A percentile compares a stretch with the other conserved stretches of the same genome.
Evolutionary conservation across 164 flowering plant genomes (phyloP).

Genomic region (Vitis rupestris): DNA sequence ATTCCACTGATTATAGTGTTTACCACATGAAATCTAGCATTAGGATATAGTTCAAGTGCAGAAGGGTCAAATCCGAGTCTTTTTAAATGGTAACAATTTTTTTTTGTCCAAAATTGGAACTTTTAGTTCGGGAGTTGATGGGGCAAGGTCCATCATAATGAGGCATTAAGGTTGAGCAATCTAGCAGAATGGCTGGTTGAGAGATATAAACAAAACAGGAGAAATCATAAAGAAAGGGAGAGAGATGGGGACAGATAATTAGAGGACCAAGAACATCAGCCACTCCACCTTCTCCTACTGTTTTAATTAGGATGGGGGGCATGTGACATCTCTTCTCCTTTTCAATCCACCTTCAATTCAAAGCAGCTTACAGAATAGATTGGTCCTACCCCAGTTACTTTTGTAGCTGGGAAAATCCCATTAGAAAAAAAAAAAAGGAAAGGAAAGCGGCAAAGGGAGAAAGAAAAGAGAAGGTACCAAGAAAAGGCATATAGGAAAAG

Average conservation of each 20-base stretch:
- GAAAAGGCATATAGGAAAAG: conserved; percentile 6
- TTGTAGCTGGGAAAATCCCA: conserved; percentile 10
- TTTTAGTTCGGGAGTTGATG: too few species aligned
- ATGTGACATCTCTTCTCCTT: conserved; percentile 28
- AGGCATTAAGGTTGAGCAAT: not conserved
- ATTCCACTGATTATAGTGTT: too few species aligned
- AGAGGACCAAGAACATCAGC: not conserved
- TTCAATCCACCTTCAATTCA: conserved; percentile 15
- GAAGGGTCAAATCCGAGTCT: too few species aligned
- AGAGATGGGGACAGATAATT: not conserved
- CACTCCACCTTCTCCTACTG: conserved; percentile 3
- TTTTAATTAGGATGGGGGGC: conserved; percentile 19
- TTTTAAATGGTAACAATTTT: too few species aligned
- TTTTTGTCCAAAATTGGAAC: too few species aligned
- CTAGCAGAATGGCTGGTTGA: conserved; percentile 1
- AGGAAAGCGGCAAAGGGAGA: conserved; percentile 5
- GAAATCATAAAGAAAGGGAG: conserved; percentile 2
- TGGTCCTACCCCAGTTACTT: conserved; percentile 26
- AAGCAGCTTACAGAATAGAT: conserved; percentile 16
- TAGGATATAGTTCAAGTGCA: too few species aligned
- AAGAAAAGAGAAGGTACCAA: conserved; percentile 16
- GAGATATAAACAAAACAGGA: conserved; percentile 8
- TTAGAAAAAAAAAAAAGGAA: conserved; percentile 11
- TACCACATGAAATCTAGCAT: too few species aligned
- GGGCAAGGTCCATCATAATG: not conserved